Base-by-base conservation (phyloP, 331 rosid species). In the Telfairia occidentalis region DNA sequence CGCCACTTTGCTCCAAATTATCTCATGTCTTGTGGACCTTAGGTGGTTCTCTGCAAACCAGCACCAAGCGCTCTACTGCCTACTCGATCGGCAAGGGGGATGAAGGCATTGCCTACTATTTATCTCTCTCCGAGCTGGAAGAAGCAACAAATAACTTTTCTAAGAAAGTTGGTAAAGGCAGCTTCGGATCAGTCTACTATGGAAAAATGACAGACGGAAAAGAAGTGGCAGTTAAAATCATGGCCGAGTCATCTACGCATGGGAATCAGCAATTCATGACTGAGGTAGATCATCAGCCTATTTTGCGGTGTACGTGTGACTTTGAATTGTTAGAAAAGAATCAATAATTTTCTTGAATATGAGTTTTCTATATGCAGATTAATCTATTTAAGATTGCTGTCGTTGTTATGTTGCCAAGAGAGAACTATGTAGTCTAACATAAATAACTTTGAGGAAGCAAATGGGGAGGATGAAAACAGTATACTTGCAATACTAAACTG, bases 171-270 rank as follows among this genome's bases (percentile, higher is more conserved):
- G 97, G 98, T 66, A 85, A 80, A 80, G 98, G 98, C 80, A 94
- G 98, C 87, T 94, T 94, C 79, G 98, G 98, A 63, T 88, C 89
- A 54, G 98, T 94, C 78, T 91, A 85, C 77, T 87, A 94, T 78
- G 97, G 98, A 60, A 94, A 85, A 80, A 94, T 91, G 97, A 85
- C 48, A 80, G 97, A 94, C 16, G 97, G 93, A 70, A 94, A 94
- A 82, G 98, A 94, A 85, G 86, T 94, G 10, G 97, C 98, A n/a
- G 97, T 94, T 65, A 94, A 94, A 85, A 87, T 87, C 70, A 94
- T 94, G 97, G 83, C 96, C 0, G 97, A 94, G 78, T 85, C 89
- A 24, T 91, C 89, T 24, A 83, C 84, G 80, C 86, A 91, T 63
- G 96, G 94, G 79, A 85, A 88, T 84, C 86, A 87, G 40, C 98